Conservation (phyloP, 129 eudicot species). For the Chrysanthemum seticuspe region DNA sequence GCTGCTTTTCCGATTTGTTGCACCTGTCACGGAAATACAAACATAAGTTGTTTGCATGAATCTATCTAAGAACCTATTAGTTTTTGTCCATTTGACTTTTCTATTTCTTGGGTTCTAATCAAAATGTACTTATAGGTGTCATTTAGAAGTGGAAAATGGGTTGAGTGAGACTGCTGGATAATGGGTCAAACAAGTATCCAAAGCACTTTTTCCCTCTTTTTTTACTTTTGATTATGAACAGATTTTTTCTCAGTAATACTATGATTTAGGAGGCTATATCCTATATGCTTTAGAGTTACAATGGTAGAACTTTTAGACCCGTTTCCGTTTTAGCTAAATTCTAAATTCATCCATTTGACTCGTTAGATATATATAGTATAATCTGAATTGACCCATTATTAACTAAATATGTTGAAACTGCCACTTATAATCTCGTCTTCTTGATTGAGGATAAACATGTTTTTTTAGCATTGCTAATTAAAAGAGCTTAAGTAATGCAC, state of each 20-base stretch:
- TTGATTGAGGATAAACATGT: neutral
- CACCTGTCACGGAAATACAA: constrained; percentile 39
- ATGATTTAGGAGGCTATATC: neutral
- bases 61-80: neutral
- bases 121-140: neutral
- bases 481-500: neutral
- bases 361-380: too few relatives aligned
- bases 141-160: too few relatives aligned
- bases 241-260: too few relatives aligned
- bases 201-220: neutral
- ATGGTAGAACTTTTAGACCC: neutral
- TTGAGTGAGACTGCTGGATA: too few relatives aligned
- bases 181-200: neutral
- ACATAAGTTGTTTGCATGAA: neutral
- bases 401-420: too few relatives aligned
- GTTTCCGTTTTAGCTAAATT: neutral
- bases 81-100: neutral
- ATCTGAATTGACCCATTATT: too few relatives aligned
- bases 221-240: too few relatives aligned
- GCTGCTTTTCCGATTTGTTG: constrained; percentile 63
- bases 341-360: neutral
- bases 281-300: neutral
- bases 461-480: neutral
- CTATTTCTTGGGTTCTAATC: neutral
- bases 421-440: neutral